Evolutionary conservation across 2,329 filamentous ascomycete species (phyloP), one percentile per base, ranked within the genome.

Genomic region (Leptosphaerulina australis): DNA sequence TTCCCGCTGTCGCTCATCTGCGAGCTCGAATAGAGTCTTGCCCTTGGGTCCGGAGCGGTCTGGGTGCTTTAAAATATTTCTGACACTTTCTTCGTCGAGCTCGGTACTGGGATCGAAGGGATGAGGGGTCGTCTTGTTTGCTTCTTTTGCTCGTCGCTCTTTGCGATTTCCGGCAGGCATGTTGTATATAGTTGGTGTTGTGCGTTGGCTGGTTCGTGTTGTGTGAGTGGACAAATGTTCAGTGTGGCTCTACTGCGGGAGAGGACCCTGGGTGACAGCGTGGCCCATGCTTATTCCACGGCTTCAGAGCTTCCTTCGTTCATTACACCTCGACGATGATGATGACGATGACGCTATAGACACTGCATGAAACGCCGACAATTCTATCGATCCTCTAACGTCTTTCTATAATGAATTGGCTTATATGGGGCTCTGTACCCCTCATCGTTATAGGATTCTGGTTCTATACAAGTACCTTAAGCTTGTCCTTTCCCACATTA

Each of bases 1-100:
- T 25, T 77, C 69, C 17, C 64, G 63, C 53, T 77, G 76, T 40
- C 82, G 81, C 57, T 90, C 81, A 44, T 87, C 79, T 51, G 89
- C 89, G 22, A 92, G 69, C 48, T 92, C 79, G 50, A 91, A 79
- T n/a, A 94, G 79, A 0, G 89, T 93, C 70, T 87, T 81, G 33
- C 84, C 79, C 62, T 77, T 77, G 6, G 79, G 86, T 4, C 68
- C 68, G 40, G 83, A 84, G 52, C 86, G 83, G 72, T 91, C 85
- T 24, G 88, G 88, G n/a, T 88, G 84, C 41, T 77, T 74, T 50
- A 91, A 79, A 59, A 84, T 83, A 69, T 89, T 81, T 50, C 80
- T 73, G 33, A 79, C 60, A 77, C 74, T 79, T 60, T 79, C 77
- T 38, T 67, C 56, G 53, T 71, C 62, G 39, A 73, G 62, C 41